Evolutionary conservation across 306 rosid genomes (phyloP).

Genomic region (Astragalus glycyphyllos): DNA sequence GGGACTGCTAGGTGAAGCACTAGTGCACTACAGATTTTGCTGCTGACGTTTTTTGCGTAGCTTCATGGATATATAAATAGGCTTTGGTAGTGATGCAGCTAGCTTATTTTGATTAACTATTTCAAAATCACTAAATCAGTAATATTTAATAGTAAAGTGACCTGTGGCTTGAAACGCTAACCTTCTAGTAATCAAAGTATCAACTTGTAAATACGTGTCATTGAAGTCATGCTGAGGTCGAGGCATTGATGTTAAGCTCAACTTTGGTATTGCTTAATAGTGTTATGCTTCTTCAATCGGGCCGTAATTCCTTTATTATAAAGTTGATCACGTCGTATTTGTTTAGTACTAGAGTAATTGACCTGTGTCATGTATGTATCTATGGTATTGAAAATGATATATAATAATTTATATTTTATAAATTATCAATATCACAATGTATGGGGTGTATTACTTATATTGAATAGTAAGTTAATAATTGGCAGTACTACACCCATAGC

Average conservation of each 20-base stretch:
- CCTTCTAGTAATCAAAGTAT: slow-evolving; percentile 15
- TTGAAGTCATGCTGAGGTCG: background rate
- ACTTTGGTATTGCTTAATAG: slow-evolving; percentile 22
- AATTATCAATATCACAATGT: too few species aligned
- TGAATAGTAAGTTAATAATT: too few species aligned
- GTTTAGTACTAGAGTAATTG: too few species aligned
- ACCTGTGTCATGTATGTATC: too few species aligned
- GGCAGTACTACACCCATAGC: too few species aligned
- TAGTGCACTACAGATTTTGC: slow-evolving; percentile 26
- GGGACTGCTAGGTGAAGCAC: slow-evolving; percentile 25
- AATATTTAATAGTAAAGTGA: slow-evolving; percentile 6
- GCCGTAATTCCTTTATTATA: background rate
- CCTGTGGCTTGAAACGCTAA: slow-evolving; percentile 22
- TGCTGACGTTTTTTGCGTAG: slow-evolving; percentile 39
- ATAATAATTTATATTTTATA: too few species aligned
- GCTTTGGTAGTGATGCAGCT: slow-evolving; percentile 12
- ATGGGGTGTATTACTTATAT: too few species aligned
- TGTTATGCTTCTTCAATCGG: slow-evolving; percentile 2
- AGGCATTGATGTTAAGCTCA: slow-evolving; percentile 4
- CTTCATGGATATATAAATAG: slow-evolving; percentile 19
- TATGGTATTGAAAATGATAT: too few species aligned
- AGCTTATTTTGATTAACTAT: slow-evolving; percentile 22
- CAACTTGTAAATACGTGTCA: slow-evolving; percentile 17
- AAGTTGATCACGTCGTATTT: background rate
- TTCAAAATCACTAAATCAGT: slow-evolving; percentile 10